Percentiles rank a stretch among this genome's conserved stretches.
Evolutionary conservation across 495 filamentous ascomycete genomes (phyloP).

Genomic region (Glarea lozoyensis): DNA sequence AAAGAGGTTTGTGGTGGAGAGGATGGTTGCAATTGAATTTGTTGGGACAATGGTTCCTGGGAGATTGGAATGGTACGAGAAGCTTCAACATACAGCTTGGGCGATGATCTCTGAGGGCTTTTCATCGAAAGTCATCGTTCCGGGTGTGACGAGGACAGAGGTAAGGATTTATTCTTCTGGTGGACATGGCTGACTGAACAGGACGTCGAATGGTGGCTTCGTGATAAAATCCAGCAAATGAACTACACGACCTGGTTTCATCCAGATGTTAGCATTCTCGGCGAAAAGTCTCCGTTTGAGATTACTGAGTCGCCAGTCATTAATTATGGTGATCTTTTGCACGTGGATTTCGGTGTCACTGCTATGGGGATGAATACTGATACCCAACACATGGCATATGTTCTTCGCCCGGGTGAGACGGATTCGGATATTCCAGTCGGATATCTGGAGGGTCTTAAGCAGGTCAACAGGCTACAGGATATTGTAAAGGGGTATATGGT

Average conservation of each 20-base stretch:
- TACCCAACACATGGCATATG: slow-evolving; percentile 39
- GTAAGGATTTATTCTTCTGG: slow-evolving; percentile 18
- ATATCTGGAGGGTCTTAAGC: slow-evolving; percentile 29
- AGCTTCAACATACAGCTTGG: slow-evolving; percentile 38
- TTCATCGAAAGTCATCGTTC: slow-evolving; percentile 31
- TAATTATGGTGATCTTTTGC: slow-evolving; percentile 32
- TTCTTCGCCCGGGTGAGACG: slow-evolving; percentile 32
- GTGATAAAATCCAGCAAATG: slow-evolving; percentile 31
- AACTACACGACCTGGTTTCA: slow-evolving; percentile 44
- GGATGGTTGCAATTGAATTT: slow-evolving; percentile 35
- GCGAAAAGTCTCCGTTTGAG: background rate
- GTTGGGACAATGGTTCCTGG: slow-evolving; percentile 32
- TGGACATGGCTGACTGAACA: slow-evolving; percentile 1
- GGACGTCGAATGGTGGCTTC: slow-evolving; percentile 41
- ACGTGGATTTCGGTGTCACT: slow-evolving; percentile 38
- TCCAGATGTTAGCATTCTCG: slow-evolving; percentile 31
- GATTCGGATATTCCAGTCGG: slow-evolving; percentile 29
- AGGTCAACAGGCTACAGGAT: slow-evolving; percentile 35
- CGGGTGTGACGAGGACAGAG: slow-evolving; percentile 30
- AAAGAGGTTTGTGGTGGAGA: slow-evolving; percentile 25
- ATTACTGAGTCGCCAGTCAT: slow-evolving; percentile 23
- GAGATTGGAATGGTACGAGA: slow-evolving; percentile 30
- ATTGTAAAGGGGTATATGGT: slow-evolving; percentile 34
- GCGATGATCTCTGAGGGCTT: slow-evolving; percentile 37
- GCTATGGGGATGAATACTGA: slow-evolving; percentile 39